Base-by-base conservation (phyloP, 768 basidiomycete species). In the Lentinula guzmanii region DNA sequence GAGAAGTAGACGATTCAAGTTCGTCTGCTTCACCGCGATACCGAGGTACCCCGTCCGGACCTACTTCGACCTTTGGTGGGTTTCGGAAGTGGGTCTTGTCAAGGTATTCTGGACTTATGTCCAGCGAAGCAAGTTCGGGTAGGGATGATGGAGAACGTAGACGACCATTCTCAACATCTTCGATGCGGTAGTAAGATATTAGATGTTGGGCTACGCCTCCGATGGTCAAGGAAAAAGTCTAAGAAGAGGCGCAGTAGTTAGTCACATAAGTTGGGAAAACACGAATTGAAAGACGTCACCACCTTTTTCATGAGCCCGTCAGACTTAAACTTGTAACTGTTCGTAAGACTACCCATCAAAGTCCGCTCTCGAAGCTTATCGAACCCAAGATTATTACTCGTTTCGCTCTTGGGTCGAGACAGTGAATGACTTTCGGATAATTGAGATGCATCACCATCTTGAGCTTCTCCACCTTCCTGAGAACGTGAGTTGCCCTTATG, bases 241-340 rank as follows among this genome's bases (percentile, higher is more conserved):
- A 70, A 33, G 28, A 28, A 28, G 28, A 28, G 28, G 28, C 28
- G 28, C 28, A 28, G 59, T 28, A 58, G 16, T 5, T 9, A 65
- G 55, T 52, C 63, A 35, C 63, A 62, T 33, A 53, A 43, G 33
- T n/a, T 13, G 34, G 11, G 41, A 33, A 15, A 41, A 39, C 43
- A 15, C 51, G 55, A 43, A 50, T 34, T 39, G 58, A 41, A 42
- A 39, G 37, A 73, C 84, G 66, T 50, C 28, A 28, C 28, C 28
- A 94, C 96, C 86, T 98, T 97, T 80, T 98, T 98, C 86, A 98
- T 93, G 72, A 98, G 82, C 6, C 96, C 96, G 61, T 93, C 89
- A 0, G 81, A 73, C 70, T 95, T 96, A 82, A 96, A 98, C 74
- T 93, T 93, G 81, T 91, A 89, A 70, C 86, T 90, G 74, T 93